A percentile compares a stretch with the other conserved stretches of the same genome.
These are phyloP conservation scores for Vigna hirtella DNA, from an alignment of 306 rosid species.

Conservation along the genomic window DNA sequence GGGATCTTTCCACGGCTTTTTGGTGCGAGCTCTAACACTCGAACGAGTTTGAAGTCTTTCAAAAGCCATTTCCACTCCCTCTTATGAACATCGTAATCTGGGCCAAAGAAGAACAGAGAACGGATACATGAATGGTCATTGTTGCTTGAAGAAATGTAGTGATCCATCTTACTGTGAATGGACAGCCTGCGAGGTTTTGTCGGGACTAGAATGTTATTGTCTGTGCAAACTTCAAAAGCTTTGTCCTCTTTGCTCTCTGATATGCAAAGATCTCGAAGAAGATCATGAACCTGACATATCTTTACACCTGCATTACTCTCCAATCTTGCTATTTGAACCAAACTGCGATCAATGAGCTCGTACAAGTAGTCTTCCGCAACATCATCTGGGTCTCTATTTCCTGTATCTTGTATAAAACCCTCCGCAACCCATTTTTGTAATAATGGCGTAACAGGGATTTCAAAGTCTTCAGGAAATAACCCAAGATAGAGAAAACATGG, in stretches of 20 bases:
- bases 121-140: conserved; percentile 36
- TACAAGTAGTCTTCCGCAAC: conserved; percentile 43
- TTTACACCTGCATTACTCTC: background rate
- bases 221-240: conserved; percentile 9
- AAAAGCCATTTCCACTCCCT: background rate
- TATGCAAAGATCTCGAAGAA: conserved; percentile 39
- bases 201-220: background rate
- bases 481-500: conserved; percentile 46
- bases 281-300: conserved; percentile 41
- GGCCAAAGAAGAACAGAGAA: conserved; percentile 31
- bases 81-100: fast-evolving
- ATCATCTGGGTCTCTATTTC: conserved; percentile 17
- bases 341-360: conserved; percentile 45
- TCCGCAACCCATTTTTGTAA: conserved; percentile 38
- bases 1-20: no score
- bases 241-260: conserved; percentile 36
- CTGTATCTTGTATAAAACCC: conserved; percentile 33
- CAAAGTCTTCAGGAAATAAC: conserved; percentile 40
- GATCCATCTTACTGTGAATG: conserved; percentile 4
- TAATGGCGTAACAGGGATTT: conserved; percentile 25
- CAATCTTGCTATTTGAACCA: conserved; percentile 20
- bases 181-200: conserved; percentile 42
- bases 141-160: conserved; percentile 23
- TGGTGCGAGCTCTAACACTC: no score
- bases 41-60: conserved; percentile 32